A percentile compares a stretch with the other conserved stretches of the same genome.
Conservation (phyloP, 2,329 filamentous ascomycete genomes). For the Fusarium sp. region DNA sequence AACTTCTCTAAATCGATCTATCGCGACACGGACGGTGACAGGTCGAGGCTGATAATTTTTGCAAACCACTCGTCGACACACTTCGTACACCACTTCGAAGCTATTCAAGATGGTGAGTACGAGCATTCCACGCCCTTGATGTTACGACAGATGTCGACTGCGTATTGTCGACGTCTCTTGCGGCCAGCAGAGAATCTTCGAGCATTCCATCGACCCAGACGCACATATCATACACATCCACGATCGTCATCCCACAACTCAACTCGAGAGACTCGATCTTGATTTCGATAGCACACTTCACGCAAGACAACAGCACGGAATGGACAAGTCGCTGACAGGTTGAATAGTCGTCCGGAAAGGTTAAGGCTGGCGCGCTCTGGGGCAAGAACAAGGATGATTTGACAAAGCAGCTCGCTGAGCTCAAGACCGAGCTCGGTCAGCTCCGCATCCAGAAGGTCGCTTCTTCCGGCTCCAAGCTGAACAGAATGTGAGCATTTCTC, state of each 20-base stretch:
- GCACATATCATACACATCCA: slow-evolving; percentile 23
- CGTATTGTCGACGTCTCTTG: slow-evolving; percentile 26
- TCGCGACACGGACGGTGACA: slow-evolving; percentile 52
- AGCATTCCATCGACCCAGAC: slow-evolving; percentile 35
- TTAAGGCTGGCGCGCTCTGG: slow-evolving; percentile 98
- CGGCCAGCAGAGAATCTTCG: slow-evolving; percentile 26
- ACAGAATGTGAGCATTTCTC: slow-evolving; percentile 81
- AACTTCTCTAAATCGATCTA: slow-evolving; percentile 51
- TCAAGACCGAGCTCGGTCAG: slow-evolving; percentile 96
- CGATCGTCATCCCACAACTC: slow-evolving; percentile 33
- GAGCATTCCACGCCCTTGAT: slow-evolving; percentile 33
- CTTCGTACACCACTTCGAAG: slow-evolving; percentile 57
- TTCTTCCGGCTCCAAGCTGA: slow-evolving; percentile 94
- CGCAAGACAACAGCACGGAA: slow-evolving; percentile 17
- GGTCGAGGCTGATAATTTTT: slow-evolving; percentile 50
- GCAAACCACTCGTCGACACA: slow-evolving; percentile 54
- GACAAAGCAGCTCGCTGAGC: slow-evolving; percentile 91
- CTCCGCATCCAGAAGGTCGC: slow-evolving; percentile 99
- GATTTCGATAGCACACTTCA: slow-evolving; percentile 31
- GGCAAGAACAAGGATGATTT: slow-evolving; percentile 99
- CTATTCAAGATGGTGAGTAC: slow-evolving; percentile 62
- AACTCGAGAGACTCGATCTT: slow-evolving; percentile 28
- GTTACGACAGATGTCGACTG: slow-evolving; percentile 26
- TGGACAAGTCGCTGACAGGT: slow-evolving; percentile 47
- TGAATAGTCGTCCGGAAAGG: slow-evolving; percentile 67